Evolutionary conservation across 148 eudicot species (phyloP).

Genomic region (Chenopodium formosanum): DNA sequence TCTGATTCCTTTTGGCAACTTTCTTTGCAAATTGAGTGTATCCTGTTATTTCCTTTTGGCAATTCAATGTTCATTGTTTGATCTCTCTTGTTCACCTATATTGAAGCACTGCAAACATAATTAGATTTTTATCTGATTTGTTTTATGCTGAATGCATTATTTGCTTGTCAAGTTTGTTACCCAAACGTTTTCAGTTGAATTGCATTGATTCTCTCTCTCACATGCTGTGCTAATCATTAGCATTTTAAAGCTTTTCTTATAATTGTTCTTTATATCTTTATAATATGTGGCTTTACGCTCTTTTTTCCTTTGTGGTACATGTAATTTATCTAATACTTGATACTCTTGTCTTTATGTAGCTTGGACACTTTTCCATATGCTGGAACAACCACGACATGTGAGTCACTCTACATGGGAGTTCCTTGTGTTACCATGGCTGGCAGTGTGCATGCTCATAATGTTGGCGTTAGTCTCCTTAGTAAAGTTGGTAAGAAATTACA

Average conservation of each 20-base stretch:
- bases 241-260: background rate
- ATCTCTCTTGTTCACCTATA: background rate
- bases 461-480: conserved; percentile 93
- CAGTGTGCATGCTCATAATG: conserved; percentile 95
- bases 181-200: background rate
- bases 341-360: conserved; percentile 42
- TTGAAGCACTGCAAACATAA: background rate
- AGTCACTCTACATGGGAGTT: conserved; percentile 96
- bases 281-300: background rate
- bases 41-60: background rate
- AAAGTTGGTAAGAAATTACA: conserved; percentile 65
- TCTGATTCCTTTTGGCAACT: background rate
- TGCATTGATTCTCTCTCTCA: background rate
- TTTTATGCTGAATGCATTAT: background rate
- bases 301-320: background rate
- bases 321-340: background rate
- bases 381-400: conserved; percentile 98
- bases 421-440: conserved; percentile 97
- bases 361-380: conserved; percentile 99
- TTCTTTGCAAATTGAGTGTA: background rate
- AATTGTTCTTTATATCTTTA: background rate
- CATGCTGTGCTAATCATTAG: background rate
- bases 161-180: background rate
- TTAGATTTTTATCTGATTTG: background rate
- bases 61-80: background rate